Evolutionary conservation across 2,329 filamentous ascomycete species (phyloP).

Genomic region (Trichophyton simii): DNA sequence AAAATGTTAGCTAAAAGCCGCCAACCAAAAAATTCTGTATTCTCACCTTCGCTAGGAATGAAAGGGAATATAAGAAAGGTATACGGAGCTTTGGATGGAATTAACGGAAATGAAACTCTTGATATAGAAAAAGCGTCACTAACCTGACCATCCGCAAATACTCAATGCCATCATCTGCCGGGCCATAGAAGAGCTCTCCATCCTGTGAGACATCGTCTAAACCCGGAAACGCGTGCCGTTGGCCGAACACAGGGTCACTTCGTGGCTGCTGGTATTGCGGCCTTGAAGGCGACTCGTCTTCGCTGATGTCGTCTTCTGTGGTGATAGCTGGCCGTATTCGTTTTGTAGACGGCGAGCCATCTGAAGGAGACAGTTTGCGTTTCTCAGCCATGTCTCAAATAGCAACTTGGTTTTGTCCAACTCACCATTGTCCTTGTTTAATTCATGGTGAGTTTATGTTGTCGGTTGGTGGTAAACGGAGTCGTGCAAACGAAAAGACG

Average conservation of each 20-base stretch:
- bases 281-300: constrained; percentile 15
- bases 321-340: constrained; percentile 19
- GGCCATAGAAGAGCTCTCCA: constrained; percentile 54
- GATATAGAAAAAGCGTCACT: constrained; percentile 14
- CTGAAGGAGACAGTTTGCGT: constrained; percentile 9
- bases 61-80: background rate
- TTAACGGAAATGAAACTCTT: background rate
- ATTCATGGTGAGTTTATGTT: background rate
- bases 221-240: constrained; percentile 59
- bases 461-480: background rate
- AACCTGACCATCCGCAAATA: constrained; percentile 62
- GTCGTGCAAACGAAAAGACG: background rate
- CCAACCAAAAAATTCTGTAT: background rate
- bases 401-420: background rate
- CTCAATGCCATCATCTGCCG: constrained; percentile 53
- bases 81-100: background rate
- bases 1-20: background rate
- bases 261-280: constrained; percentile 26
- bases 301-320: constrained; percentile 19
- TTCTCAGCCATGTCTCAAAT: constrained; percentile 10
- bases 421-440: background rate
- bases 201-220: constrained; percentile 36
- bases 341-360: constrained; percentile 17
- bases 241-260: constrained; percentile 55
- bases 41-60: background rate